A percentile compares a stretch with the other conserved stretches of the same genome.
phyloP scores from a whole-genome alignment of 2,329 filamentous ascomycete species.

The Canariomyces notabilis region DNA sequence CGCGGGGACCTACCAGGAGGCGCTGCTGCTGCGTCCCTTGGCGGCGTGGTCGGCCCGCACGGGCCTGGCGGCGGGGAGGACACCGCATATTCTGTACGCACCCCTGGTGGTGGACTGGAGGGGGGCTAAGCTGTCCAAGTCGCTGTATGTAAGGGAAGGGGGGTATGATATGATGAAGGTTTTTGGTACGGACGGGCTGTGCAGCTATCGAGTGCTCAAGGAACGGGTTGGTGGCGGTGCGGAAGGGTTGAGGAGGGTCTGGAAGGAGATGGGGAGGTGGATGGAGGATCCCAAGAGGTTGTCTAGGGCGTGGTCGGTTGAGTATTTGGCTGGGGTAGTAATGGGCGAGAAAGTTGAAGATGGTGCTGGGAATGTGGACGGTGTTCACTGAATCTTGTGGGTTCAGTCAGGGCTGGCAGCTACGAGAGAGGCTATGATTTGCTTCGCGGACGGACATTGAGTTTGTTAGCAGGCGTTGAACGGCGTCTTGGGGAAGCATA shows the following conservation, averaged over 20 bases:
- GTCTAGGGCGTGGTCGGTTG: conserved; percentile 8
- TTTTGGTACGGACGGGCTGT: conserved; percentile 7
- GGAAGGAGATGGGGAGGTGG: conserved; percentile 10
- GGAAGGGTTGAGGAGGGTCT: conserved; percentile 3
- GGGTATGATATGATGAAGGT: conserved; percentile 5
- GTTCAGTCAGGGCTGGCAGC: no score
- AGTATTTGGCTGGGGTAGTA: conserved; percentile 1
- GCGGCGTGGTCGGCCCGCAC: conserved; percentile 6
- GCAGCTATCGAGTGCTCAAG: conserved; percentile 1
- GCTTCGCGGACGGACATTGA: no score
- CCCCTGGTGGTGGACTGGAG: conserved; percentile 12
- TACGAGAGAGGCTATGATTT: no score
- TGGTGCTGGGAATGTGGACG: no score
- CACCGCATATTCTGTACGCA: conserved; percentile 10
- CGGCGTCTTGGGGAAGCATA: no score
- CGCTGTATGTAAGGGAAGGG: conserved; percentile 8
- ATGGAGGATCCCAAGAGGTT: conserved; percentile 7
- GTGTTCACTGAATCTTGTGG: no score
- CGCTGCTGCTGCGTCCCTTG: conserved; percentile 8
- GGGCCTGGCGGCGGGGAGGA: background rate
- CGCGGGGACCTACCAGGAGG: conserved; percentile 11
- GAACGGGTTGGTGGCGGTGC: background rate
- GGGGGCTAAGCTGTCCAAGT: conserved; percentile 11
- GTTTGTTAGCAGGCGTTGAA: no score
- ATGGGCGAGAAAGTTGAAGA: background rate